phyloP scores from a whole-genome alignment of 2,329 filamentous ascomycete genomes.

The Thelonectria discophora region DNA sequence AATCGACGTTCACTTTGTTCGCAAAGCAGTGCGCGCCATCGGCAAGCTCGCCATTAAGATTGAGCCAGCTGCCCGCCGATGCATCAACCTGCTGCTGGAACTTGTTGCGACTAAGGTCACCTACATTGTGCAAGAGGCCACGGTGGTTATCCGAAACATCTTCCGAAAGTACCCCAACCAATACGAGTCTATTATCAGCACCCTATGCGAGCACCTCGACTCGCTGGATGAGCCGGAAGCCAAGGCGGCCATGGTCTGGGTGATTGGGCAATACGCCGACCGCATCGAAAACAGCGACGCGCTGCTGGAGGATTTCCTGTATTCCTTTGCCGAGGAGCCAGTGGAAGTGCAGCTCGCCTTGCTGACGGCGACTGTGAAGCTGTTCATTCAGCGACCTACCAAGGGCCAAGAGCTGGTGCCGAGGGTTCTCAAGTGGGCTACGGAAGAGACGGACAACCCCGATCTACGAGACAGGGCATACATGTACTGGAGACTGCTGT shows the following conservation, averaged over 20 bases:
- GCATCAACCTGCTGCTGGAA: slow-evolving; percentile 91
- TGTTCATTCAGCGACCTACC: slow-evolving; percentile 96
- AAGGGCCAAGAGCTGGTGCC: slow-evolving; percentile 94
- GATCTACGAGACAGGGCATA: slow-evolving; percentile 95
- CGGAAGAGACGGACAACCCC: slow-evolving; percentile 98
- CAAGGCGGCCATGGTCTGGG: slow-evolving; percentile 99
- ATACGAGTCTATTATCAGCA: slow-evolving; percentile 97
- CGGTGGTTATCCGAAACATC: slow-evolving; percentile 98
- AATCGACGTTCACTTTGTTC: slow-evolving; percentile 98
- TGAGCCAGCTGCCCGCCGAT: slow-evolving; percentile 87
- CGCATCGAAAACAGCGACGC: slow-evolving; percentile 97
- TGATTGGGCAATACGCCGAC: slow-evolving; percentile 97
- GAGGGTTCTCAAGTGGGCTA: slow-evolving; percentile 97
- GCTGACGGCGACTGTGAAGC: slow-evolving; percentile 94
- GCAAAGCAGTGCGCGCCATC: slow-evolving; percentile 96
- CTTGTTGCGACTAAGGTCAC: slow-evolving; percentile 97
- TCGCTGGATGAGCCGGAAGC: slow-evolving; percentile 97
- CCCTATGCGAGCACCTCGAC: slow-evolving; percentile 94
- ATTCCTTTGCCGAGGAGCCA: slow-evolving; percentile 91
- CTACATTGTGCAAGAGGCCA: slow-evolving; percentile 98
- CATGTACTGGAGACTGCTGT: slow-evolving; percentile 99
- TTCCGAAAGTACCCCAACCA: slow-evolving; percentile 99
- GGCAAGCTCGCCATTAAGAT: slow-evolving; percentile 99
- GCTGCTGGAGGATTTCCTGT: slow-evolving; percentile 92
- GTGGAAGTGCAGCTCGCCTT: slow-evolving; percentile 95